These are phyloP conservation scores for Papiliotrema laurentii DNA, from an alignment of 1,284 basidiomycete species.

Conservation along the genomic window DNA sequence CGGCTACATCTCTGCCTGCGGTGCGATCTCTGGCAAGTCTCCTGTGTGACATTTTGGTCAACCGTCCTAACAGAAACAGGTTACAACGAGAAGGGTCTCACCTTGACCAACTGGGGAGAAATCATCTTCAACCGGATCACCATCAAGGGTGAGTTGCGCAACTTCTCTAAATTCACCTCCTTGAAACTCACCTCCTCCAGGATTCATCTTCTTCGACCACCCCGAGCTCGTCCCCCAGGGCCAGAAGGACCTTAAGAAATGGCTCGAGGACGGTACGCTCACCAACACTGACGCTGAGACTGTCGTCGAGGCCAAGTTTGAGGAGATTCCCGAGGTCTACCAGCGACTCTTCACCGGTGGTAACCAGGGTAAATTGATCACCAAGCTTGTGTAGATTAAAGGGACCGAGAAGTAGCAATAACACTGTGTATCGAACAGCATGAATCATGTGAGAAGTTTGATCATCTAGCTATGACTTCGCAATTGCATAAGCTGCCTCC, in stretches of 20 bases:
- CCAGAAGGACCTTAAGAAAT: conserved; percentile 19
- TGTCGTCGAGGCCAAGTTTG: conserved; percentile 34
- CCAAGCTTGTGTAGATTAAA: conserved; percentile 27
- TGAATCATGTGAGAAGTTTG: too few relatives aligned
- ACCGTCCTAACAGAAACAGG: conserved; percentile 3
- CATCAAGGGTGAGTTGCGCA: conserved; percentile 37
- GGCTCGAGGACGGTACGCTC: conserved; percentile 37
- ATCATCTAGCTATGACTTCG: too few relatives aligned
- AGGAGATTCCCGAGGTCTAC: conserved; percentile 40
- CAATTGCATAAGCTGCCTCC: too few relatives aligned
- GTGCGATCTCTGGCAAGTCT: conserved; percentile 45
- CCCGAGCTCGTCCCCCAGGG: conserved; percentile 15
- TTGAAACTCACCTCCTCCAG: conserved; percentile 7
- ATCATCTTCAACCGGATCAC: conserved; percentile 48
- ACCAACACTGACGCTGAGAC: conserved; percentile 30
- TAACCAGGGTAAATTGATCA: conserved; percentile 43
- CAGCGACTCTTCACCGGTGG: conserved; percentile 33
- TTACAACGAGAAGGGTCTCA: conserved; percentile 22
- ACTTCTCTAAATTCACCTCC: not conserved
- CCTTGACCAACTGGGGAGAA: conserved; percentile 27
- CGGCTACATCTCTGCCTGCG: conserved; percentile 50
- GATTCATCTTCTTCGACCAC: conserved; percentile 48
- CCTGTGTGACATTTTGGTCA: not conserved
- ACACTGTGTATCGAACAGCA: too few relatives aligned
- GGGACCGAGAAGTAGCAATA: too few relatives aligned